phyloP scores from a whole-genome alignment of 352 stramenopile genomes.

The Globisporangium recalcitrans region DNA sequence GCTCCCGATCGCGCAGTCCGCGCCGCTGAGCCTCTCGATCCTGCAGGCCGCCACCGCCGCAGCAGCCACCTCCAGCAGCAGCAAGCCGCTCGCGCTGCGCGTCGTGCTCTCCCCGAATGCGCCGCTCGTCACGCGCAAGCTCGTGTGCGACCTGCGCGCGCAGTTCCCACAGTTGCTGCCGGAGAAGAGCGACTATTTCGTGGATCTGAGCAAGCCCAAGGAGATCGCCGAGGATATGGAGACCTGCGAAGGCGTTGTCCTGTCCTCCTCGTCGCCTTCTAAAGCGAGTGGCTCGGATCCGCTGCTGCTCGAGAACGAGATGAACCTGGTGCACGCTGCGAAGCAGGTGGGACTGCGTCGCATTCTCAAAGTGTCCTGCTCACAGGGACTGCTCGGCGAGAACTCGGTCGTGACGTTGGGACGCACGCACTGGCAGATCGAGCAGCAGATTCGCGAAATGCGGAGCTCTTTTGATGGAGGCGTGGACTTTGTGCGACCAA shows the following conservation, averaged over 20 bases:
- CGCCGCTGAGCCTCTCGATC: conserved; percentile 18
- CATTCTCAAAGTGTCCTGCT: conserved; percentile 56
- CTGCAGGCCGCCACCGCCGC: conserved; percentile 3
- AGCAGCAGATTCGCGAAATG: conserved; percentile 30
- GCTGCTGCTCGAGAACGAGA: conserved; percentile 10
- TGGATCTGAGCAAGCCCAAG: conserved; percentile 35
- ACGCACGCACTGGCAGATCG: conserved; percentile 38
- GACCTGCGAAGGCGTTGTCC: conserved; percentile 38
- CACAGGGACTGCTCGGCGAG: conserved; percentile 31
- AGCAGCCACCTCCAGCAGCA: background rate
- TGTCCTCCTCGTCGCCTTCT: conserved; percentile 21
- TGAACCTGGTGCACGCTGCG: conserved; percentile 17
- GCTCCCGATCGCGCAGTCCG: conserved; percentile 32
- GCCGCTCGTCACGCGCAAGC: conserved; percentile 9
- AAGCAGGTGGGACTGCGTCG: conserved; percentile 17
- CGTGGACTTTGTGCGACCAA: conserved; percentile 34
- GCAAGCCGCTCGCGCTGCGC: conserved; percentile 15
- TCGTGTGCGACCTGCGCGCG: conserved; percentile 21
- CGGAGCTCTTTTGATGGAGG: conserved; percentile 12
- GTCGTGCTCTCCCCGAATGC: conserved; percentile 16
- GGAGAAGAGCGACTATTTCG: conserved; percentile 24
- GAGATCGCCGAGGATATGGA: conserved; percentile 42
- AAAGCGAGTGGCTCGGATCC: conserved; percentile 6
- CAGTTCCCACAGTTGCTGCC: conserved; percentile 25
- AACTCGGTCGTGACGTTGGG: conserved; percentile 28